Evolutionary conservation across 1,284 basidiomycete genomes (phyloP).

Genomic region (Leccinum fallax): DNA sequence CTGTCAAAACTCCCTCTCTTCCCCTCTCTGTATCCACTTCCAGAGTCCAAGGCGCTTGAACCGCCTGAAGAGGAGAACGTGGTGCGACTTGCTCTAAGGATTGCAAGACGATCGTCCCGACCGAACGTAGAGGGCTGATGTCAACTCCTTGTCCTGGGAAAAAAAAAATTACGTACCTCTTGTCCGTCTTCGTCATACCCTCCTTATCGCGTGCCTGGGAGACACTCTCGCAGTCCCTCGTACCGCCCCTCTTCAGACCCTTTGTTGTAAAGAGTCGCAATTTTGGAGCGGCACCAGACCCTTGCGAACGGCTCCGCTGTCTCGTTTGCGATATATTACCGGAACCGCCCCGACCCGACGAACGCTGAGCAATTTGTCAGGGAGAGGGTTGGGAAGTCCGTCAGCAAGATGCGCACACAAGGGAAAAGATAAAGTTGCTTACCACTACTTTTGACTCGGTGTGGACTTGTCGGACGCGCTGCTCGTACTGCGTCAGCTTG

Average conservation of each 20-base stretch:
- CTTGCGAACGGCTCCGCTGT: slow-evolving; percentile 33
- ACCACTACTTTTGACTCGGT: slow-evolving; percentile 43
- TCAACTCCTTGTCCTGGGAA: neutral
- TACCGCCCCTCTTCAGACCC: slow-evolving; percentile 67
- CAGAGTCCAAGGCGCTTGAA: neutral
- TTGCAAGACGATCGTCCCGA: neutral
- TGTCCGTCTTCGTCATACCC: slow-evolving; percentile 32
- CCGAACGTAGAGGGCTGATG: neutral
- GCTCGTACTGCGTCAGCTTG: slow-evolving; percentile 39
- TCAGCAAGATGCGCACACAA: neutral
- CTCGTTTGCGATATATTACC: slow-evolving; percentile 33
- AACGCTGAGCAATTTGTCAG: slow-evolving; percentile 41
- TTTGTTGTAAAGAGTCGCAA: slow-evolving; percentile 54
- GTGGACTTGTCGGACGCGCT: slow-evolving; percentile 45
- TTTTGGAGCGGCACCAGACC: slow-evolving; percentile 19
- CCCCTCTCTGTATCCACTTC: slow-evolving; percentile 3
- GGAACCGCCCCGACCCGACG: slow-evolving; percentile 41
- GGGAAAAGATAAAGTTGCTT: slow-evolving; percentile 18
- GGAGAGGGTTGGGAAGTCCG: neutral
- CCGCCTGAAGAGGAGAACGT: slow-evolving; percentile 20
- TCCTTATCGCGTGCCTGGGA: slow-evolving; percentile 43
- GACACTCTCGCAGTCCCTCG: slow-evolving; percentile 35
- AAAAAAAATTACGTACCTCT: slow-evolving; percentile 34
- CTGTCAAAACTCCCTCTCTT: neutral
- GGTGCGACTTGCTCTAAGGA: slow-evolving; percentile 13